A percentile compares a stretch with the other conserved stretches of the same genome.
Conservation (phyloP, 1,284 basidiomycete genomes). For the Cutaneotrichosporon sp. region DNA sequence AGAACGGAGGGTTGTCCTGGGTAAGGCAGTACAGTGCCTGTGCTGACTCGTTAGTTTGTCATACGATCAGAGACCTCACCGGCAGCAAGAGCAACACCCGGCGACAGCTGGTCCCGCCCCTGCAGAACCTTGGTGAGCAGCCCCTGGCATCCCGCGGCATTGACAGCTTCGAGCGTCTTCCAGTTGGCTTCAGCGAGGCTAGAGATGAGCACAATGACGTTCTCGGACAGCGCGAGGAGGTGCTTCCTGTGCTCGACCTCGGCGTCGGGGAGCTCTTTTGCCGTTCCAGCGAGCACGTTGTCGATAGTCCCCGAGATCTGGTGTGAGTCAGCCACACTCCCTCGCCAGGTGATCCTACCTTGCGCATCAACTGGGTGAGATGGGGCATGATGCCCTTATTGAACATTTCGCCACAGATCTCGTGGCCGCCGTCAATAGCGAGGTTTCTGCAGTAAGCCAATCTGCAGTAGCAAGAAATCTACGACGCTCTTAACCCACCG, state of each 20-base stretch:
- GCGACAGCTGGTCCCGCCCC: conserved; percentile 61
- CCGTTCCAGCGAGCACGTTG: conserved; percentile 55
- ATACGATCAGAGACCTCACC: conserved; percentile 52
- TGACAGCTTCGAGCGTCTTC: conserved; percentile 81
- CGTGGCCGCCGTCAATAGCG: conserved; percentile 87
- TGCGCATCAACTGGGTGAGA: conserved; percentile 37
- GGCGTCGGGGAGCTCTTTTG: conserved; percentile 49
- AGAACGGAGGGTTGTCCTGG: conserved; percentile 72
- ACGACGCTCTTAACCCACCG: no score
- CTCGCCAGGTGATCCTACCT: conserved; percentile 36
- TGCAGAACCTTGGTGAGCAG: conserved; percentile 79
- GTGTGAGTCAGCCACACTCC: conserved; percentile 17
- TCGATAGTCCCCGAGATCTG: conserved; percentile 70
- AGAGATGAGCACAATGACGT: conserved; percentile 85
- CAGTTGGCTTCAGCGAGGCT: conserved; percentile 78
- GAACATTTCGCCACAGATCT: conserved; percentile 92
- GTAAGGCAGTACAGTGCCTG: conserved; percentile 86
- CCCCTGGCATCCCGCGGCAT: conserved; percentile 66
- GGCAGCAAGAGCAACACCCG: conserved; percentile 68
- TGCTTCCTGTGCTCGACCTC: conserved; percentile 62
- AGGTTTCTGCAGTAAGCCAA: conserved; percentile 62
- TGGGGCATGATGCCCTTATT: conserved; percentile 83
- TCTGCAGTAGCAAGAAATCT: not conserved
- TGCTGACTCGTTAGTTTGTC: conserved; percentile 51
- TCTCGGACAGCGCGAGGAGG: conserved; percentile 81